phyloP scores from a whole-genome alignment of 371 early-diverging fungal species.

The Mortierella polycephala region DNA sequence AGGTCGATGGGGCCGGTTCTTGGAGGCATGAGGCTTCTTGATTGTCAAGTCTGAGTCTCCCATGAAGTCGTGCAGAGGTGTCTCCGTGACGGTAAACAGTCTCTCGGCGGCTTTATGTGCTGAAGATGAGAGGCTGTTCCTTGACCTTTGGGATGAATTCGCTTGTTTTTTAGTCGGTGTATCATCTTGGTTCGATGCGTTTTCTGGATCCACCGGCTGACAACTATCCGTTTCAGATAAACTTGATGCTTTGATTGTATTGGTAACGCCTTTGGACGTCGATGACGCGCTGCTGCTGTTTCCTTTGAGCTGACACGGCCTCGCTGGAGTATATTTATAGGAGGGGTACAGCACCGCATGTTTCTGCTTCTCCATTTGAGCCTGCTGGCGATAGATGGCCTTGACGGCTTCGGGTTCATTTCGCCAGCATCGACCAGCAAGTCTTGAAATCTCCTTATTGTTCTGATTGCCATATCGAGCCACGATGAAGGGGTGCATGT shows the following conservation, averaged over 20 bases:
- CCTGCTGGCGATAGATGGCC: constrained; percentile 16
- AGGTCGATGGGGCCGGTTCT: not conserved
- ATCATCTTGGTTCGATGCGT: too few species aligned
- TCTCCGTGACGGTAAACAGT: constrained; percentile 28
- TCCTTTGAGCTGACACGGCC: not conserved
- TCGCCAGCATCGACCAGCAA: constrained; percentile 36
- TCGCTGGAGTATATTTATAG: constrained; percentile 23
- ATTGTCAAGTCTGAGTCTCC: constrained; percentile 15
- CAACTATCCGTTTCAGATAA: not conserved
- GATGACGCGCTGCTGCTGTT: too few species aligned
- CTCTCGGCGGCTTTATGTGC: not conserved
- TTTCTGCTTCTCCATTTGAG: constrained; percentile 15
- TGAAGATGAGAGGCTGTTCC: not conserved
- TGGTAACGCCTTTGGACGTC: not conserved
- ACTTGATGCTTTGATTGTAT: not conserved
- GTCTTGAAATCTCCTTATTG: constrained; percentile 39
- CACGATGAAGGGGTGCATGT: constrained; percentile 23
- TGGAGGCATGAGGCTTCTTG: not conserved
- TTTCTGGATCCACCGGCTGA: not conserved
- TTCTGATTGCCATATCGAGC: constrained; percentile 24
- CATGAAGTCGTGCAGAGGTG: constrained; percentile 23
- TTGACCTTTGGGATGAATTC: not conserved
- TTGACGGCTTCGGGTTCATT: constrained; percentile 25
- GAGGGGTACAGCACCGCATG: constrained; percentile 23
- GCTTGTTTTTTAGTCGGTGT: too few species aligned